Evolutionary conservation across 169 alveolate species (phyloP), one percentile per base, ranked within the genome.

Genomic region (Plasmodium gonderi): DNA sequence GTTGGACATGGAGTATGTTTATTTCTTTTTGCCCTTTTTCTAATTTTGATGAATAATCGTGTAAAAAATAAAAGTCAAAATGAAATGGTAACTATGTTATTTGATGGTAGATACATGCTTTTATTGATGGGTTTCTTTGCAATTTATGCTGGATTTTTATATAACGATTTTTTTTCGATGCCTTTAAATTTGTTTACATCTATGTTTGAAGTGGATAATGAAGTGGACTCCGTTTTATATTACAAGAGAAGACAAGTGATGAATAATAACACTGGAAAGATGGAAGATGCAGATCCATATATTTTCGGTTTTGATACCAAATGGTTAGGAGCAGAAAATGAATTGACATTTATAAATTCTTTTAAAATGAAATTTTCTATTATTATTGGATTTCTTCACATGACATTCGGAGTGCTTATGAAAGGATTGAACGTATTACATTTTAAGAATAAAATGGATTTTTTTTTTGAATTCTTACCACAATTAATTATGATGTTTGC

Each of bases 291-390:
- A 51, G 95, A 94, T 77, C 98, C 99, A 17, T 98, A 98, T 77
- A 99, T 99, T 5, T 96, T 99, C 80, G 99, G 99, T 20, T 92
- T 98, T 49, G 99, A 99, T 90, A 98, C 99, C 11, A 98, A 98
- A 36, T 99, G 99, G 99, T 98, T 97, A 91, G 98, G 99, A 4
- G 98, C 99, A 29, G 91, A 91, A 26, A 99, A 98, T 94, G 99
- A 99, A 94, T 96, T 99, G 92, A 94, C 98, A 36, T 98, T 97
- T 96, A 94, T 98, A 79, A 99, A 99, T 94, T 98, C 99, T 1
- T 96, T 98, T 92, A 99, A 99, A 96, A 99, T 99, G 99, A 99
- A 99, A 95, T 94, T 99, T 49, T 97, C 99, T 1, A 99, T 99
- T 20, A 97, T 98, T 64, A 96, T 98, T 2, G 99, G 98, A 38